Evolutionary conservation across 495 filamentous ascomycete species (phyloP).

Genomic region (Pseudoneurospora amorphoporcata): DNA sequence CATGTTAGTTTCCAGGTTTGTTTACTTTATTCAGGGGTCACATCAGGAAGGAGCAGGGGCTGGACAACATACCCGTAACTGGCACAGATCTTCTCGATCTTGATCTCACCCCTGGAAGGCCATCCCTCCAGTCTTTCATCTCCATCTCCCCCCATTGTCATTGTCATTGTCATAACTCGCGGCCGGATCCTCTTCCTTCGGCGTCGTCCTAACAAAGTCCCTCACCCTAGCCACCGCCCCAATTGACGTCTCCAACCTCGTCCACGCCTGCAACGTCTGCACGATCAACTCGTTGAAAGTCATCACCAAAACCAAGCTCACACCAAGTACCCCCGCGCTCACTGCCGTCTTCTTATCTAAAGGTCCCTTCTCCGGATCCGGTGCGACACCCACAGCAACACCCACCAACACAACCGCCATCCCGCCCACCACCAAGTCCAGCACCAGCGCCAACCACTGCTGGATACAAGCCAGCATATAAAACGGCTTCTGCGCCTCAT

Average conservation of each 20-base stretch:
- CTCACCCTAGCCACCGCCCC: constrained; percentile 39
- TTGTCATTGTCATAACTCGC: neutral
- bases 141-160: neutral
- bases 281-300: constrained; percentile 13
- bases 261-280: constrained; percentile 24
- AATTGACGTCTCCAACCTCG: constrained; percentile 40
- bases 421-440: constrained; percentile 35
- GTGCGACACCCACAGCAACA: constrained; percentile 17
- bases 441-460: constrained; percentile 39
- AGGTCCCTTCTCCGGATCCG: neutral
- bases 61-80: constrained; percentile 11
- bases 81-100: constrained; percentile 15
- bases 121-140: constrained; percentile 14
- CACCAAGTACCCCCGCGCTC: neutral
- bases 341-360: neutral
- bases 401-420: constrained; percentile 33
- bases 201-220: constrained; percentile 21
- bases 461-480: constrained; percentile 47
- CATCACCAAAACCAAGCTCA: constrained; percentile 15
- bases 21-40: neutral
- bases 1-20: neutral
- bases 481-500: constrained; percentile 39
- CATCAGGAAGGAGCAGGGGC: neutral
- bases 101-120: constrained; percentile 14
- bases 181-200: neutral